Conservation (phyloP, 2,329 filamentous ascomycete species). For the Pseudocercospora ulei region DNA sequence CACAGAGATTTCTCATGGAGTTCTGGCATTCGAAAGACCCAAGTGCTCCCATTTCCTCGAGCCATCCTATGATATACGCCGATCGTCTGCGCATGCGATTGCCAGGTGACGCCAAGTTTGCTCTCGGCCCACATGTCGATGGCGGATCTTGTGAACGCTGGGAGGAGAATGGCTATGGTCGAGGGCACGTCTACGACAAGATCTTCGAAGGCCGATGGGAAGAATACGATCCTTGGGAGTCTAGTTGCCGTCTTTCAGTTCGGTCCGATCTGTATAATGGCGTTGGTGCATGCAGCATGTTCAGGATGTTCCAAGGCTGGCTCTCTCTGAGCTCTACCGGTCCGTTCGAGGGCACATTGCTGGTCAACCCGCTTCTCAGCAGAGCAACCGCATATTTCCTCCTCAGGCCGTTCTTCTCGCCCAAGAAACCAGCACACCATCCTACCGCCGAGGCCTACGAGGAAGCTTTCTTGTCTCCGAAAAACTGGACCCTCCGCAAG, state of each 20-base stretch:
- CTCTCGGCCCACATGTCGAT: slow-evolving; percentile 50
- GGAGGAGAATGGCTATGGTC: slow-evolving; percentile 53
- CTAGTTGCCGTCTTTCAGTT: slow-evolving; percentile 56
- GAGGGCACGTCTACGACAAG: slow-evolving; percentile 58
- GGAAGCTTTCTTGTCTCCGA: slow-evolving; percentile 41
- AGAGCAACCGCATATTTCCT: slow-evolving; percentile 71
- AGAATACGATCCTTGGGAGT: slow-evolving; percentile 72
- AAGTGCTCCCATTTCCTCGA: slow-evolving; percentile 37
- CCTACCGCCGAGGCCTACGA: slow-evolving; percentile 35
- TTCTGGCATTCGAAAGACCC: slow-evolving; percentile 43
- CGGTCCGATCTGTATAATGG: slow-evolving; percentile 70
- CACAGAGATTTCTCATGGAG: slow-evolving; percentile 43
- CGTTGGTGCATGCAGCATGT: slow-evolving; percentile 70
- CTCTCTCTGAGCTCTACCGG: slow-evolving; percentile 64
- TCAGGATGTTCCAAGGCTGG: slow-evolving; percentile 88
- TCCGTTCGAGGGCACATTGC: slow-evolving; percentile 66
- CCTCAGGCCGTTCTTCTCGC: slow-evolving; percentile 71
- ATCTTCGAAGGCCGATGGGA: slow-evolving; percentile 72
- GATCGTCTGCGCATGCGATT: slow-evolving; percentile 47
- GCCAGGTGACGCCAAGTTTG: slow-evolving; percentile 45
- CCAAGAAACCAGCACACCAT: slow-evolving; percentile 37
- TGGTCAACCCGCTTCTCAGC: slow-evolving; percentile 68
- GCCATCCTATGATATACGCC: slow-evolving; percentile 42
- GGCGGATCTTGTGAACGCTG: slow-evolving; percentile 46
- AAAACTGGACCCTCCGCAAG: slow-evolving; percentile 53